Evolutionary conservation across 768 basidiomycete genomes (phyloP), one percentile per base, ranked within the genome.

Genomic region (Leccinum incarnatum): DNA sequence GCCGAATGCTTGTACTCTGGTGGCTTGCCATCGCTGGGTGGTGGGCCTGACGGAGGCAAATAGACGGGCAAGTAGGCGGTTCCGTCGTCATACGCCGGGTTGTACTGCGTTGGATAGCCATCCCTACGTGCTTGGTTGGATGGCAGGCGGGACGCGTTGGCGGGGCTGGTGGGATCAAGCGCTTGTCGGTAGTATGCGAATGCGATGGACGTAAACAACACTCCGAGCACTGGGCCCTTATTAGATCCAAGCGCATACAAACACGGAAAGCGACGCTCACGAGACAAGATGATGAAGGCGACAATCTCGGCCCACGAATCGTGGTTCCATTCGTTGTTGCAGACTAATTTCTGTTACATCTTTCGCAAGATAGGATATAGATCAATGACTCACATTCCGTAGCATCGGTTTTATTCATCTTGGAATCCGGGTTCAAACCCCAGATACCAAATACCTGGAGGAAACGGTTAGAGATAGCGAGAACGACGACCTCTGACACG

Each of bases 171-270:
- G 1, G 92, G 91, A 70, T 92, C 87, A 34, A 86, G 79, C 2
- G 85, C 67, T 73, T 95, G 92, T 23, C 87, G 86, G 67, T 88
- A 85, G 76, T 86, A 95, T 14, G 80, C 78, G 69, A 88, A 88
- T 2, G 86, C 82, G 63, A 90, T 65, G 51, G 79, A 62, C n/a
- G 82, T 80, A 78, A 92, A 91, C 59, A 93, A 69, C 37, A 77
- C 63, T 47, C 80, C 78, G 50, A 89, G 65, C 51, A 84, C 86
- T 89, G 64, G 2, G 29, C 42, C 17, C 37, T 3, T 5, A 21
- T 61, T 23, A 61, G 53, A 50, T 9, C 10, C 8, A n/a, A 3
- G 25, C 21, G 11, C 15, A 37, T 36, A 10, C 17, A 34, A n/a
- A 37, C 6, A 36, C 0, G 21, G 1, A 32, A 37, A 32, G 30